Evolutionary conservation across 805 yeast species (phyloP).

Genomic region (Ogataea allantospora): DNA sequence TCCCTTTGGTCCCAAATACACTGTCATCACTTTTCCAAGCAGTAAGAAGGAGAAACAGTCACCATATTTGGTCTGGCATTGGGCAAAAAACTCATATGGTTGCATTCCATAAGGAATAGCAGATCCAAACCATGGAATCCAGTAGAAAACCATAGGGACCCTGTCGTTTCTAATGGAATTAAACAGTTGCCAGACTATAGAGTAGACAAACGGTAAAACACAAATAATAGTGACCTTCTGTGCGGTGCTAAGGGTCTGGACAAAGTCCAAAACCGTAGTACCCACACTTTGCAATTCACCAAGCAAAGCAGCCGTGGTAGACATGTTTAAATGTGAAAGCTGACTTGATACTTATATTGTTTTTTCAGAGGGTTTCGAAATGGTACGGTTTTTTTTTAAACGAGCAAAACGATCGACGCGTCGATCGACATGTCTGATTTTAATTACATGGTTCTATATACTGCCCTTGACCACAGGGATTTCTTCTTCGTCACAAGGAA

Average conservation of each 20-base stretch:
- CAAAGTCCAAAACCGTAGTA: conserved; percentile 4
- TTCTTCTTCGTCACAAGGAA: conserved; percentile 45
- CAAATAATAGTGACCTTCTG: conserved; percentile 36
- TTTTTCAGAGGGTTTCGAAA: conserved; percentile 3
- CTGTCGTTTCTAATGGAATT: conserved; percentile 77
- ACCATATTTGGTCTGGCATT: conserved; percentile 79
- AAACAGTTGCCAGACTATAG: conserved; percentile 61
- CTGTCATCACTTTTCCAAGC: conserved; percentile 92
- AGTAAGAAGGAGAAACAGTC: conserved; percentile 89
- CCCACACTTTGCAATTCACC: conserved; percentile 17
- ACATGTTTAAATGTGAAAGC: conserved; percentile 19
- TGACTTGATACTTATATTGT: conserved; percentile 1
- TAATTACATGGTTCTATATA: conserved; percentile 1
- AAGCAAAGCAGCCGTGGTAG: conserved; percentile 25
- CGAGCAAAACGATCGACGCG: conserved; percentile 12
- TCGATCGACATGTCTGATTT: conserved; percentile 5
- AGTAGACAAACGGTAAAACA: conserved; percentile 61
- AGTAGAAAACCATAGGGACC: conserved; percentile 86
- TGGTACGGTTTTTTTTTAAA: conserved; percentile 13
- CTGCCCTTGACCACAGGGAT: conserved; percentile 33
- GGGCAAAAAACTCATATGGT: conserved; percentile 86
- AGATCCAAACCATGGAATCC: conserved; percentile 95
- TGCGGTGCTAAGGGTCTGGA: conserved; percentile 21
- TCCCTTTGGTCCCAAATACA: conserved; percentile 94
- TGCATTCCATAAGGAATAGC: conserved; percentile 88